phyloP scores from a whole-genome alignment of 2,329 filamentous ascomycete species.

The Colletotrichum karsti region DNA sequence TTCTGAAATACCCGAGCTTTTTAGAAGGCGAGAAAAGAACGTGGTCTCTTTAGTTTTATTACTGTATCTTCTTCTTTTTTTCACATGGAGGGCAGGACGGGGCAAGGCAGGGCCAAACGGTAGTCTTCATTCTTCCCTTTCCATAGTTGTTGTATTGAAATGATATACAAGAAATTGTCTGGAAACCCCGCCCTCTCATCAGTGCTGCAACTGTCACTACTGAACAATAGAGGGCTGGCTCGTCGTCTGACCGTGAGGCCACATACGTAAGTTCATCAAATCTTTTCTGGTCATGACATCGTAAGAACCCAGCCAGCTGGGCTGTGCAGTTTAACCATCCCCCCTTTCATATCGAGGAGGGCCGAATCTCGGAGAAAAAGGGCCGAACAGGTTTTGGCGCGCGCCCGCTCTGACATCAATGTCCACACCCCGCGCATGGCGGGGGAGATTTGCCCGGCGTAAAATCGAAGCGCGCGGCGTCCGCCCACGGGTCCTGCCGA shows the following conservation, averaged over 20 bases:
- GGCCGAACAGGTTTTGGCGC: neutral
- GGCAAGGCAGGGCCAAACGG: conserved; percentile 1
- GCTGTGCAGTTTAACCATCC: neutral
- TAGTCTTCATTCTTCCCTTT: conserved; percentile 25
- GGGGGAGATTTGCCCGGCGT: neutral
- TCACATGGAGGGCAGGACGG: neutral
- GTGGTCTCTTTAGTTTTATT: conserved; percentile 18
- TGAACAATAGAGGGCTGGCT: neutral
- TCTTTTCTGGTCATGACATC: neutral
- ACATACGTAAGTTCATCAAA: neutral
- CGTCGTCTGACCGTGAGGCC: neutral
- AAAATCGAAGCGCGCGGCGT: neutral
- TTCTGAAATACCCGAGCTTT: conserved; percentile 32
- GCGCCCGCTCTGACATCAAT: neutral
- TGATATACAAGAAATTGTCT: conserved; percentile 24
- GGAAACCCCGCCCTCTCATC: neutral
- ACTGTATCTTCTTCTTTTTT: neutral
- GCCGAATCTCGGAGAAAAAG: neutral
- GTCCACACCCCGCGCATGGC: neutral
- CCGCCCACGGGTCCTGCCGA: conserved; percentile 1
- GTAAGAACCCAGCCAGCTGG: conserved; percentile 15
- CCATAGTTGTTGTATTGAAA: conserved; percentile 27
- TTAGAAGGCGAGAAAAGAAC: conserved; percentile 27
- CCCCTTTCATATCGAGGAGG: neutral
- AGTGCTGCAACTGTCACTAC: neutral